Conservation (phyloP, 164 flowering plant species). For the Vitis rupestris region DNA sequence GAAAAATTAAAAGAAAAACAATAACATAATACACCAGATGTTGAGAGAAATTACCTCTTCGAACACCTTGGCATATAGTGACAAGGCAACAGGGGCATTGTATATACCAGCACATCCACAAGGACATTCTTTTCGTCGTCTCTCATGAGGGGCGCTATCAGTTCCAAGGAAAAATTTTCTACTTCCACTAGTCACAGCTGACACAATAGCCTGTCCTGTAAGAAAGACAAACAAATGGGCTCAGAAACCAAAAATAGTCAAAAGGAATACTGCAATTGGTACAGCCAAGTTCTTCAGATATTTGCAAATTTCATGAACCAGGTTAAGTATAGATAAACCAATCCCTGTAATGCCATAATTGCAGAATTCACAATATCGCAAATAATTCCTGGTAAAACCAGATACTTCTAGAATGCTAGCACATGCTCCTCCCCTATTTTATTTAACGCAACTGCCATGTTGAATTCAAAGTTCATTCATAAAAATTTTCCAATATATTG, state of each 20-base stretch:
- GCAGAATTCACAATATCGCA: no score
- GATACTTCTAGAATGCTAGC: no score
- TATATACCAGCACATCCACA: slow-evolving; percentile 98
- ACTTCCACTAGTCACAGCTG: slow-evolving; percentile 94
- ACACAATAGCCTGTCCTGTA: slow-evolving; percentile 83
- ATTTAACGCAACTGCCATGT: no score
- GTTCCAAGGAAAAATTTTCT: slow-evolving; percentile 89
- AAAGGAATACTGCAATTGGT: no score
- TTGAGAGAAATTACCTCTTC: slow-evolving; percentile 66
- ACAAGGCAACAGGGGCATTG: slow-evolving; percentile 84
- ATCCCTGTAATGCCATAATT: no score
- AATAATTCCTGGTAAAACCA: no score
- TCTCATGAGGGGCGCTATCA: slow-evolving; percentile 99
- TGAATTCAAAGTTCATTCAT: no score
- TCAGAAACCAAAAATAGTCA: slow-evolving; percentile 4
- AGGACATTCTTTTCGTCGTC: slow-evolving; percentile 65
- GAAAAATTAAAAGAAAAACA: neutral
- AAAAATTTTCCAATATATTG: no score
- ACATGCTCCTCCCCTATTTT: no score
- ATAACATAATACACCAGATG: neutral
- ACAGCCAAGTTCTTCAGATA: no score
- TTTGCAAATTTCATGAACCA: no score
- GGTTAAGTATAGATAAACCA: neutral
- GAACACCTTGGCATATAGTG: slow-evolving; percentile 88
- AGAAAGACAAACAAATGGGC: slow-evolving; percentile 7